Conservation (phyloP, 345 rosid genomes). For the rapeseed (Brassica napus) region Da-Ae NC_063439.1:28138001-28138500, state of each 20-base stretch:
- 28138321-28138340: conserved; percentile 27
- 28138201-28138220: conserved; percentile 47
- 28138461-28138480: conserved; percentile 11
- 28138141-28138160: conserved; percentile 13
- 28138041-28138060: conserved; percentile 28
- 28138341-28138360: conserved; percentile 45
- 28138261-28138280: conserved; percentile 36
- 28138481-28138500: too few species aligned
- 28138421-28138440: conserved; percentile 46
- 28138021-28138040: conserved; percentile 29
- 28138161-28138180: conserved; percentile 23
- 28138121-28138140: conserved; percentile 15
- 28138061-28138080: neutral
- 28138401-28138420: conserved; percentile 46
- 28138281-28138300: conserved; percentile 35
- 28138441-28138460: conserved; percentile 47
- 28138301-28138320: conserved; percentile 35
- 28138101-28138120: conserved; percentile 34
- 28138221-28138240: conserved; percentile 27
- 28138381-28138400: conserved; percentile 31
- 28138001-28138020: conserved; percentile 21
- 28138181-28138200: conserved; percentile 43
- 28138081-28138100: conserved; percentile 29
- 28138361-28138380: conserved; percentile 41
- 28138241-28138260: conserved; percentile 14